Base-by-base conservation (phyloP, 2,329 filamentous ascomycete genomes). In the Aureobasidium pullulans region DNA sequence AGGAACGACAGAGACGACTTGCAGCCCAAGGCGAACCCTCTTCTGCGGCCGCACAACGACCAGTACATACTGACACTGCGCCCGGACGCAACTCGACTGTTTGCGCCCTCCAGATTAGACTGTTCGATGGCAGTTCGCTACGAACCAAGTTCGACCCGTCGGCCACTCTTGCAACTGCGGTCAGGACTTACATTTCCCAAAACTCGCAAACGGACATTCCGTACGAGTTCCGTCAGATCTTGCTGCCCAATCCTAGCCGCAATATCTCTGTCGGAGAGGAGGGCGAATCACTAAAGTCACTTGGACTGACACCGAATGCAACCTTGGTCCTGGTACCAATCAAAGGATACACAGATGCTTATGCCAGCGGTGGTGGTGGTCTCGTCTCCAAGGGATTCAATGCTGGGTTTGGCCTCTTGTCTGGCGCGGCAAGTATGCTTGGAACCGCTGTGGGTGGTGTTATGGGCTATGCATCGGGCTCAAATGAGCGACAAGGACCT, bases 121-220 rank as follows among this genome's bases (percentile, higher is more conserved):
- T 96, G 0, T 88, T 95, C 60, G 90, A 96, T 68, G 93, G 93
- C 9, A 86, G 85, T 10, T 91, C 85, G 1, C 82, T 96, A 16
- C 84, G 90, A 42, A 81, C 80, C 3, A 84, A 82, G 16, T 96
- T 96, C 71, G 64, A 68, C 13, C 64, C 66, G 28, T 76, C 83
- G 10, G 83, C 84, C 23, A 88, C 81, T 0, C 78, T 96, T 3
- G 72, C 77, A 6, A 76, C 72, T 6, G 82, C 89, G 44, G 85
- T 97, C 1, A 82, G 93, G 7, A 74, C 78, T 6, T 96, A 90
- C 89, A 81, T 97, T 7, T 88, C 93, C 58, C 76, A 80, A 60
- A 62, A 76, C 72, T 10, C 66, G 68, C 78, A 11, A 2, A 64
- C 64, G 3, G 65, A 68, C 32, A 56, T 65, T 3, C 89, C 90